Conservation (phyloP, 129 eudicot genomes). For the Arctium lappa region DNA sequence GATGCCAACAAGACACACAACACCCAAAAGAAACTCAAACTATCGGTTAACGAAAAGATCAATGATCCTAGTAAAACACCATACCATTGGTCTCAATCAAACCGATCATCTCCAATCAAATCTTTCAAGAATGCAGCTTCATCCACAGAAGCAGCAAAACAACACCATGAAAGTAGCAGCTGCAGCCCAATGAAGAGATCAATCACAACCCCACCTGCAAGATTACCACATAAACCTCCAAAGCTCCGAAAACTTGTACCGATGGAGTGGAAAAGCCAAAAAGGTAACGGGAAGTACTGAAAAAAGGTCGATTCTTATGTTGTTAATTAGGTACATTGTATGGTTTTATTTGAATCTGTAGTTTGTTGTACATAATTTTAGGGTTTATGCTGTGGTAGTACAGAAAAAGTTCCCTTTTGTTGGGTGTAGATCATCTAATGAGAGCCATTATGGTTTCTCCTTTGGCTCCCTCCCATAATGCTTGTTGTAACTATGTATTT, state of each 20-base stretch:
- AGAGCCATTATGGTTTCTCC: conserved; percentile 10
- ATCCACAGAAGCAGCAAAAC: conserved; percentile 17
- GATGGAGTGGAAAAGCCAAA: conserved; percentile 49
- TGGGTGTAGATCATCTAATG: conserved; percentile 32
- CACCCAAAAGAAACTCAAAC: conserved; percentile 46
- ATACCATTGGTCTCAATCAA: conserved; percentile 50
- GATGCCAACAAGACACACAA: conserved; percentile 6
- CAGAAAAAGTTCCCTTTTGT: conserved; percentile 32
- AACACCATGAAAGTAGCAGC: conserved; percentile 32
- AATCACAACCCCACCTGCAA: conserved; percentile 42
- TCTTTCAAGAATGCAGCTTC: conserved; percentile 28
- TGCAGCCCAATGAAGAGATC: conserved; percentile 45
- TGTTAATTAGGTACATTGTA: conserved; percentile 26
- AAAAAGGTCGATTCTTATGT: conserved; percentile 20
- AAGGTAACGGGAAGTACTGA: conserved; percentile 14
- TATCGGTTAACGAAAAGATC: conserved; percentile 30
- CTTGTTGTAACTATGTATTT: conserved; percentile 25
- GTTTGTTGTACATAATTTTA: conserved; percentile 54
- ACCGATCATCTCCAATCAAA: conserved; percentile 69
- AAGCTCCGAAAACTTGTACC: conserved; percentile 58
- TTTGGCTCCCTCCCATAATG: conserved; percentile 15
- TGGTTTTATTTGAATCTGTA: conserved; percentile 14
- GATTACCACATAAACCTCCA: conserved; percentile 44
- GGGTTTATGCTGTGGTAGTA: conserved; percentile 42
- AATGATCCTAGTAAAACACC: conserved; percentile 14